Conservation (phyloP, 805 yeast species). For the Wickerhamiella kurtzmanii region DNA sequence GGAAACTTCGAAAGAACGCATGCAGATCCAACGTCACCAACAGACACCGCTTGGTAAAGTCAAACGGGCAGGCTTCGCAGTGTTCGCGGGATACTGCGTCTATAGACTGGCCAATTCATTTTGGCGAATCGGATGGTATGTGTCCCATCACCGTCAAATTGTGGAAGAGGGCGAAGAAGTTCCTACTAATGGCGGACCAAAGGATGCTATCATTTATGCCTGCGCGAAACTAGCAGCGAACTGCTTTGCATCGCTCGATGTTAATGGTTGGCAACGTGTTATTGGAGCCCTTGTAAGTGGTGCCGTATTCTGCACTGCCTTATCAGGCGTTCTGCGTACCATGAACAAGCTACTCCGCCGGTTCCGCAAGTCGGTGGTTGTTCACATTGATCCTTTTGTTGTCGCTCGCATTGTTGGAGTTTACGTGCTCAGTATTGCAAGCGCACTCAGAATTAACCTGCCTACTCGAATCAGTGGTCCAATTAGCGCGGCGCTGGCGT, state of each 20-base stretch:
- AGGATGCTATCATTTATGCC: conserved; percentile 17
- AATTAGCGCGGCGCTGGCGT: conserved; percentile 29
- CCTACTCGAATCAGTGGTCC: conserved; percentile 30
- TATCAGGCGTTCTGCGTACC: conserved; percentile 26
- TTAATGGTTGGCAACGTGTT: conserved; percentile 27
- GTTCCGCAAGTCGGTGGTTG: conserved; percentile 3
- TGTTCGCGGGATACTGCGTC: conserved; percentile 30
- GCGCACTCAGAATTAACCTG: conserved; percentile 29
- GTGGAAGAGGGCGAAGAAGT: conserved; percentile 5
- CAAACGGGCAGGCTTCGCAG: conserved; percentile 18
- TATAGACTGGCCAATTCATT: conserved; percentile 27
- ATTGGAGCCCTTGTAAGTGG: conserved; percentile 31
- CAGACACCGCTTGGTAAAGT: conserved; percentile 25
- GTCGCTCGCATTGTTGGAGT: conserved; percentile 28
- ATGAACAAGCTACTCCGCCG: conserved; percentile 10
- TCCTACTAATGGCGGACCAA: conserved; percentile 13
- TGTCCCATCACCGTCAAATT: conserved; percentile 8
- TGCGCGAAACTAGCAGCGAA: conserved; percentile 13
- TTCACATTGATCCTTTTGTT: conserved; percentile 19
- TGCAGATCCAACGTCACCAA: conserved; percentile 18
- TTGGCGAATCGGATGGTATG: conserved; percentile 19
- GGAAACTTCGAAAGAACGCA: conserved; percentile 16
- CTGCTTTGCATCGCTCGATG: conserved; percentile 18
- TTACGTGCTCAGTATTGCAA: conserved; percentile 30
- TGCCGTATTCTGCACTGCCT: conserved; percentile 25